A percentile compares a stretch with the other conserved stretches of the same genome.
phyloP scores from a whole-genome alignment of 106 monocot genomes.

The Platanthera guangdongensis region DNA sequence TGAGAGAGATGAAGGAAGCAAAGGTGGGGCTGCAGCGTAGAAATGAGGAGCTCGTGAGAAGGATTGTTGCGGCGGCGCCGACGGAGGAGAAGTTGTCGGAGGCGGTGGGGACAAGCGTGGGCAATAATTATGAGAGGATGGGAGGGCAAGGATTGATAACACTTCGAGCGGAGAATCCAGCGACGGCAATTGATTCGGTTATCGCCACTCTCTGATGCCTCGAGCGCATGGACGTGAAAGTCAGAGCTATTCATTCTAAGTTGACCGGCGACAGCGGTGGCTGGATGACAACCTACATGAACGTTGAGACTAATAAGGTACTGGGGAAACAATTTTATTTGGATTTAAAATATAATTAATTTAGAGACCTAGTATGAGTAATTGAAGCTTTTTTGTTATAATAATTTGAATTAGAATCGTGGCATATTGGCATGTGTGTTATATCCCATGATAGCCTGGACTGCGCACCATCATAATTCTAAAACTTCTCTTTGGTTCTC shows the following conservation, averaged over 20 bases:
- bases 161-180: slow-evolving; percentile 1
- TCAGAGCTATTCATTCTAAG: slow-evolving; percentile 1
- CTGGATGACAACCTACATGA: not conserved
- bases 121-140: not conserved
- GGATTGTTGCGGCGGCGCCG: not conserved
- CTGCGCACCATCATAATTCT: too few relatives aligned
- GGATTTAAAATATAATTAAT: too few relatives aligned
- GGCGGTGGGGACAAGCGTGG: not conserved
- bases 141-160: not conserved
- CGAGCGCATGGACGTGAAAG: slow-evolving; percentile 15
- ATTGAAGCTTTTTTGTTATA: too few relatives aligned
- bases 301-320: slow-evolving; percentile 5
- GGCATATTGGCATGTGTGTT: too few relatives aligned
- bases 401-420: too few relatives aligned
- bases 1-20: slow-evolving; percentile 30
- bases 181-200: slow-evolving; percentile 14
- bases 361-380: too few relatives aligned
- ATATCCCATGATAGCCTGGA: too few relatives aligned
- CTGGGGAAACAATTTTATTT: not conserved
- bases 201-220: slow-evolving; percentile 20
- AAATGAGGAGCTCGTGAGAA: slow-evolving; percentile 14
- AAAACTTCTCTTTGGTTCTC: too few relatives aligned
- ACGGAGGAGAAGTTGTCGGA: not conserved
- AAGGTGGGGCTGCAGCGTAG: slow-evolving; percentile 25
- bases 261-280: slow-evolving; percentile 4